phyloP scores from a whole-genome alignment of 2,329 filamentous ascomycete species.

The Rutstroemia sp. region DNA sequence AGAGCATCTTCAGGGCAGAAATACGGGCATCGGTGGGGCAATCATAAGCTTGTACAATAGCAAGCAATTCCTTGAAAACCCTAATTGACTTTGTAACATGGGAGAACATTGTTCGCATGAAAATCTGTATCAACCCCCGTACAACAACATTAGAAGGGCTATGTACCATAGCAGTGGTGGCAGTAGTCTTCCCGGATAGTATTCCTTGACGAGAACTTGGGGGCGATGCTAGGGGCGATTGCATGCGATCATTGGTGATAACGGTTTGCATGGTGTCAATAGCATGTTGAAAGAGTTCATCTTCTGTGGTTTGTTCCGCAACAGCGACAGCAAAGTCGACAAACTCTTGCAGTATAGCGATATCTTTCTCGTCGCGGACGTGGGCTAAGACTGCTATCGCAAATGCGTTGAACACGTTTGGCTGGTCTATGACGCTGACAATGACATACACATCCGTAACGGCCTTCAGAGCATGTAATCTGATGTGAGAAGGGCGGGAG shows the following conservation, averaged over 20 bases:
- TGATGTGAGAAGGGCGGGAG: slow-evolving; percentile 51
- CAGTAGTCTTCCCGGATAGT: slow-evolving; percentile 14
- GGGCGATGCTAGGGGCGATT: slow-evolving; percentile 34
- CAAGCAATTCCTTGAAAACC: slow-evolving; percentile 56
- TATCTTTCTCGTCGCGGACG: slow-evolving; percentile 56
- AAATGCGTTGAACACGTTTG: slow-evolving; percentile 49
- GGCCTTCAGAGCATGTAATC: slow-evolving; percentile 53
- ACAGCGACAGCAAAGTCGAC: slow-evolving; percentile 59
- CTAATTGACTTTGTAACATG: slow-evolving; percentile 57
- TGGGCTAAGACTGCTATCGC: slow-evolving; percentile 54
- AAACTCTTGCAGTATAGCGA: slow-evolving; percentile 55
- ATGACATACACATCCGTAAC: slow-evolving; percentile 44
- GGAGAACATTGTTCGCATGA: slow-evolving; percentile 63
- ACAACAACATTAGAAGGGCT: slow-evolving; percentile 65
- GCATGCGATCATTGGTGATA: slow-evolving; percentile 39
- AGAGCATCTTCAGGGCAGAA: slow-evolving; percentile 69
- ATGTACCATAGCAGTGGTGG: slow-evolving; percentile 16
- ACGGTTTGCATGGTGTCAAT: slow-evolving; percentile 45
- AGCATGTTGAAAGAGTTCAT: slow-evolving; percentile 52
- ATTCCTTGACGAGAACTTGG: slow-evolving; percentile 22
- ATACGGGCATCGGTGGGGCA: slow-evolving; percentile 64
- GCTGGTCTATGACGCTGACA: slow-evolving; percentile 43
- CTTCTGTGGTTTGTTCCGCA: slow-evolving; percentile 47
- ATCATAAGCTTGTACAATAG: slow-evolving; percentile 51
- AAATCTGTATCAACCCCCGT: slow-evolving; percentile 66